These are phyloP conservation scores for Solanum chilense DNA, from an alignment of 257 asterid species.

Conservation along the genomic window DNA sequence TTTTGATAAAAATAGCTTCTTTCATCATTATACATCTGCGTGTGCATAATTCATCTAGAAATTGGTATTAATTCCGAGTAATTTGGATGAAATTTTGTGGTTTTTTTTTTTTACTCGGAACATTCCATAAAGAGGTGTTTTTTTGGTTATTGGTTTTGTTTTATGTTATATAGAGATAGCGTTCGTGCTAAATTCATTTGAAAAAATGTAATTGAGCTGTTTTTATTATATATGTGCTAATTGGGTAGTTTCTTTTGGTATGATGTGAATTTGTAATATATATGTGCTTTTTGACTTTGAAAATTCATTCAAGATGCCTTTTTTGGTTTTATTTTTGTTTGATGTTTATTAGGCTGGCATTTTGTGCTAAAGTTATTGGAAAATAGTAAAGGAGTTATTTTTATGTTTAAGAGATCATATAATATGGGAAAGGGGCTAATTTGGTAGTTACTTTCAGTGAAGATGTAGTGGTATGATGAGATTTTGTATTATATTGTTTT, in stretches of 20 bases:
- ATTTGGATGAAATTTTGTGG: not conserved
- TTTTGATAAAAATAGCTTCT: not conserved
- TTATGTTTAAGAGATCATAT: not conserved
- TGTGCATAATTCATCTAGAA: not conserved
- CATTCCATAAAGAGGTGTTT: not conserved
- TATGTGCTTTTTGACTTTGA: not conserved
- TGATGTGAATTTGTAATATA: not conserved
- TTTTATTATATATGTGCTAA: not conserved
- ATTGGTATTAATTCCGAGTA: not conserved
- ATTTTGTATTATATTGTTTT: no score
- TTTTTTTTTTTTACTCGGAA: not conserved
- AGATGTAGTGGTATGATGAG: slow-evolving; percentile 28
- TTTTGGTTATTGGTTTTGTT: not conserved
- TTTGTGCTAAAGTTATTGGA: not conserved
- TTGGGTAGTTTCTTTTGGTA: slow-evolving; percentile 3
- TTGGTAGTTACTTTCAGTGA: slow-evolving; percentile 4
- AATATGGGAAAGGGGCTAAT: not conserved
- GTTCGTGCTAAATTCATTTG: not conserved
- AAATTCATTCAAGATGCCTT: not conserved
- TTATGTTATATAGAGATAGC: not conserved
- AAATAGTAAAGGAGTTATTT: not conserved
- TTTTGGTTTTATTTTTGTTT: not conserved
- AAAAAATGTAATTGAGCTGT: not conserved
- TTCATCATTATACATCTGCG: not conserved
- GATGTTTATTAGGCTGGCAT: not conserved